Base-by-base conservation (phyloP, 2,329 filamentous ascomycete genomes). In the Alternaria burnsii region DNA sequence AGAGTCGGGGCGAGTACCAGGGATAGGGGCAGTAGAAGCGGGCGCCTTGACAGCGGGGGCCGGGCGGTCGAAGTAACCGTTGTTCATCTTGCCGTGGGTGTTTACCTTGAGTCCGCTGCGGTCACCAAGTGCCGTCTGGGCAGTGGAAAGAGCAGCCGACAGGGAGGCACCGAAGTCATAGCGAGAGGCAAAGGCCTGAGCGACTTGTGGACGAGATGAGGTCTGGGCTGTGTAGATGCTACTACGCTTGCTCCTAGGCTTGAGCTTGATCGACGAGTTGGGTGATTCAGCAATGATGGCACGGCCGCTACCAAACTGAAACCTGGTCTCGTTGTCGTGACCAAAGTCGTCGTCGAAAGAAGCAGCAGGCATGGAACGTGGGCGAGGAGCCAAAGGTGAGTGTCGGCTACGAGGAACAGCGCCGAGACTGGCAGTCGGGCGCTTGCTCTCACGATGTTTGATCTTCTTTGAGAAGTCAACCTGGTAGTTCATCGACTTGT, bases 101-200 rank as follows among this genome's bases (percentile, higher is more conserved):
- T 65, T 72, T 34, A 71, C 50, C 66, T 79, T 79, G 52, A 83
- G 67, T 64, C 78, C 81, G 80, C 85, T 86, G 72, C 83, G 81
- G 76, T 88, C 86, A 64, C 85, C 82, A 66, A 86, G 80, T 14
- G 84, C 83, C 65, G 88, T 88, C 74, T 92, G 91, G 47, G 90
- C 89, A 28, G 87, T 89, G 72, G 90, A 88, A 75, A 94, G 90
- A 12, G 93, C 93, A 52, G 93, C 93, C 54, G 86, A 89, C 30
- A 98, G 85, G 0, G 95, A 98, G n/a, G 92, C 92, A 62, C 91
- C 90, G 78, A 99, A 98, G 81, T 98, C 94, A 77, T 99, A 99
- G 55, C 95, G 91, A 78, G 94, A 94, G 47, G 93, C 91, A 77
- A 98, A 97, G 18, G 90, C 91, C 70, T 91, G 89, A 26, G 88